A percentile compares a stretch with the other conserved stretches of the same genome.
phyloP scores from a whole-genome alignment of 495 filamentous ascomycete species.

The Podospora sp. region DNA sequence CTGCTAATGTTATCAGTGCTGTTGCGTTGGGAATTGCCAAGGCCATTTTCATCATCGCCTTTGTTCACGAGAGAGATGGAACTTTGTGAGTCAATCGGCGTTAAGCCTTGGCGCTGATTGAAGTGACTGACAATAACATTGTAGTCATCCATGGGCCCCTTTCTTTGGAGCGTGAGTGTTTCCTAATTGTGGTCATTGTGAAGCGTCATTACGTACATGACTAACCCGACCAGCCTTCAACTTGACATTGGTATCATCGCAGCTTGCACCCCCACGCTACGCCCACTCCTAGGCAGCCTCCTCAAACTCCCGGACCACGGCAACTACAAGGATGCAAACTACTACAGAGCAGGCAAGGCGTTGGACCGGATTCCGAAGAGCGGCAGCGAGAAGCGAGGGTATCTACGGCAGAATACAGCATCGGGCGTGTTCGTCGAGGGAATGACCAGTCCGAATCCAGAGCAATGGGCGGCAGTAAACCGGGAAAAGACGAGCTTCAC shows the following conservation, averaged over 20 bases:
- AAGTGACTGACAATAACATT: not conserved
- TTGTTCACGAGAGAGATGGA: constrained; percentile 30
- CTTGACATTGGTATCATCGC: constrained; percentile 51
- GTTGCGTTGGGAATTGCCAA: constrained; percentile 37
- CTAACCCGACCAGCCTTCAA: constrained; percentile 19
- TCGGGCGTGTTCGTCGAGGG: constrained; percentile 20
- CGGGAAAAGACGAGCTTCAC: constrained; percentile 11
- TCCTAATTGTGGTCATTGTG: constrained; percentile 14
- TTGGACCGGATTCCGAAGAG: constrained; percentile 27
- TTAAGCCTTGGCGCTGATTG: not conserved
- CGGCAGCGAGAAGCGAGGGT: constrained; percentile 13
- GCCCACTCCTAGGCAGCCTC: constrained; percentile 41
- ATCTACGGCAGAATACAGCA: constrained; percentile 15
- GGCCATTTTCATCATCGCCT: constrained; percentile 35
- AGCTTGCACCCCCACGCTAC: constrained; percentile 49
- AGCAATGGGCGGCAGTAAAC: constrained; percentile 19
- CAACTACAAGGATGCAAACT: constrained; percentile 31
- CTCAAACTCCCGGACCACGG: constrained; percentile 28
- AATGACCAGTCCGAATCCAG: not conserved
- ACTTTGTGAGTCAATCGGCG: constrained; percentile 26
- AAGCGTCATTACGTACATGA: not conserved
- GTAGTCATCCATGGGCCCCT: constrained; percentile 27
- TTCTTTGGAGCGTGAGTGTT: constrained; percentile 38
- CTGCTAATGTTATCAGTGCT: constrained; percentile 18
- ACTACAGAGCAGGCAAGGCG: constrained; percentile 35